Base-by-base conservation (phyloP, 2,329 filamentous ascomycete genomes). In the Scolecobasidium constrictum region DNA sequence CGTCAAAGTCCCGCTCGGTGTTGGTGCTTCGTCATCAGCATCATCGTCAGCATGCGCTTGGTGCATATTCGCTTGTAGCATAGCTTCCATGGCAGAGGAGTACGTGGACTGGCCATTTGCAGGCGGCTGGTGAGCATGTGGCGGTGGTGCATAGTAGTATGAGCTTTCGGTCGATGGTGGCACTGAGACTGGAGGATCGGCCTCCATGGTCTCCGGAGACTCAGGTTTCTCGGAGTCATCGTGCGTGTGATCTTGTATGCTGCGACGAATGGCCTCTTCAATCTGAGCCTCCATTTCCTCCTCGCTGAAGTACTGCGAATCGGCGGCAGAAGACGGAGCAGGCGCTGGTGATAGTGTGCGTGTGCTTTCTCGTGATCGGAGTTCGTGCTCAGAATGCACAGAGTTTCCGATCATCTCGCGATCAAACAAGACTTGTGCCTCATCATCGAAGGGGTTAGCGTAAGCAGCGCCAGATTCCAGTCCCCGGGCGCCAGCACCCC, bases 391-490 rank as follows among this genome's bases (percentile, higher is more conserved):
- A 16, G 31, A 19, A 31, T 46, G 18, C 19, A 19, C 39, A 17
- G 20, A 21, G 3, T 15, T 39, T 16, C 41, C 42, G 17, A 59
- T 55, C 4, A 63, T 44, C 20, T 60, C 54, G 28, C 62, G 57
- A 50, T 68, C 67, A 23, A 69, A 64, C 9, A 67, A 59, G 1
- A 68, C 55, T 12, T 52, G 56, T 19, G 55, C 59, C 44, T 65
- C 63, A 45, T 71, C 66, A 12, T 58, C 55, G 48, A 71, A 71
- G 4, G 68, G 67, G 40, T 70, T 65, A 1, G 61, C 59, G 19
- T 60, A 60, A 4, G 53, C 52, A 19, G 65, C 55, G 13, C 67
- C 67, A 38, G 57, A 51, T 11, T 57, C 54, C 48, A 67, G 64
- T 4, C 61, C 64, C 35, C 50, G 45, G 42, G 53, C 52, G 33